phyloP scores from a whole-genome alignment of 345 rosid genomes.

The Moricandia moricandioides region DNA sequence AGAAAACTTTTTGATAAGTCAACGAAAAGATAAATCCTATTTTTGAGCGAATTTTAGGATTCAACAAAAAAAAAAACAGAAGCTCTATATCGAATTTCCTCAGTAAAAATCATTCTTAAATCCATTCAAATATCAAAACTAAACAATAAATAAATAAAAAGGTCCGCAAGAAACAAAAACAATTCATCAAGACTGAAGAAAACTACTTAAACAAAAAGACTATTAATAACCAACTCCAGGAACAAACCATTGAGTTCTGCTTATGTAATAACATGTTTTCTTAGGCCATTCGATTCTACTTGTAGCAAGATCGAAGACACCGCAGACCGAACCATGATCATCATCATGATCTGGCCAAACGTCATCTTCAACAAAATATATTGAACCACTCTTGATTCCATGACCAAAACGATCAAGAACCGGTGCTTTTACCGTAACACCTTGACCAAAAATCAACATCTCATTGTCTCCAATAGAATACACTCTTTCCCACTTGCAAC shows the following conservation, averaged over 20 bases:
- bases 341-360: background rate
- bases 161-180: background rate
- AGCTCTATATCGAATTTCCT: no score
- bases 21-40: no score
- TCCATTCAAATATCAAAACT: no score
- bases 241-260: background rate
- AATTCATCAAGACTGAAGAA: background rate
- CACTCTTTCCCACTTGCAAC: slow-evolving; percentile 11
- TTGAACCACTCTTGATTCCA: slow-evolving; percentile 10
- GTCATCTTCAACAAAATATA: slow-evolving; percentile 3
- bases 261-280: background rate
- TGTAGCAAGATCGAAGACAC: slow-evolving; percentile 11
- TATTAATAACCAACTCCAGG: background rate
- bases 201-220: background rate
- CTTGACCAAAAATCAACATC: slow-evolving; percentile 20
- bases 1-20: no score
- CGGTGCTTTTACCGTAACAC: background rate
- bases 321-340: background rate
- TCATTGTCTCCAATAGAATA: slow-evolving; percentile 17
- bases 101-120: no score
- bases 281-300: background rate
- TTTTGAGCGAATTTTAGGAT: no score
- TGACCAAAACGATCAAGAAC: background rate
- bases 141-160: background rate
- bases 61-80: no score